Evolutionary conservation across 1,284 basidiomycete genomes (phyloP), one percentile per base, ranked within the genome.

Genomic region (Sporisorium sorghi): DNA sequence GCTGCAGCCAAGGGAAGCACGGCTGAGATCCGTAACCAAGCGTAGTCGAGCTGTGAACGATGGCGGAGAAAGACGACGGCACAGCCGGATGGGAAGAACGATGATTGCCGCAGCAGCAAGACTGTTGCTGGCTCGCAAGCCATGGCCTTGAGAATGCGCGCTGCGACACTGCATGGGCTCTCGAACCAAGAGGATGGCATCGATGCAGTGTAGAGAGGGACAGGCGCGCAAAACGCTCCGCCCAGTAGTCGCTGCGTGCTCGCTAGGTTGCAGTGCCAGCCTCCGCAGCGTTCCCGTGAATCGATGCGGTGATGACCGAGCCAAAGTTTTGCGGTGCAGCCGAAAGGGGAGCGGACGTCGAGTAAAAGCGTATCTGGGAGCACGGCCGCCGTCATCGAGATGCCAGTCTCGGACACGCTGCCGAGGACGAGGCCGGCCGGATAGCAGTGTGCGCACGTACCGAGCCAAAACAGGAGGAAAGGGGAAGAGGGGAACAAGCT

Each of bases 301-400:
- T 8, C 17, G 48, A 17, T n/a, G 33, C 54, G 64, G 64, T 24
- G 50, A 67, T 67, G 58, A 49, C 33, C 64, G 58, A 53, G 58
- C 49, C 44, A 53, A 61, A 54, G 14, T 57, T 58, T 47, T 2
- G 53, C 43, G n/a, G 39, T 26, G 35, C 28, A 30, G 28, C 28
- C 9, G 21, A 24, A 48, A 51, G 37, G 42, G 48, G 53, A 53
- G 54, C 64, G 64, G 60, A 43, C 54, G 9, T 42, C 53, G 58
- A 46, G n/a, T n/a, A n/a, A 51, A 44, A 51, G 10, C 48, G 2
- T 60, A 47, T 48, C 37, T 40, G 23, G 37, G 37, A 39, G 24
- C 9, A 23, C 28, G 24, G 26, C 12, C 12, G 47, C 35, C 37
- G 49, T 33, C 55, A 55, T 62, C 40, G 50, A 44, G 48, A 26